Base-by-base conservation (phyloP, 768 basidiomycete species). In the Naganishia kalamii region DNA sequence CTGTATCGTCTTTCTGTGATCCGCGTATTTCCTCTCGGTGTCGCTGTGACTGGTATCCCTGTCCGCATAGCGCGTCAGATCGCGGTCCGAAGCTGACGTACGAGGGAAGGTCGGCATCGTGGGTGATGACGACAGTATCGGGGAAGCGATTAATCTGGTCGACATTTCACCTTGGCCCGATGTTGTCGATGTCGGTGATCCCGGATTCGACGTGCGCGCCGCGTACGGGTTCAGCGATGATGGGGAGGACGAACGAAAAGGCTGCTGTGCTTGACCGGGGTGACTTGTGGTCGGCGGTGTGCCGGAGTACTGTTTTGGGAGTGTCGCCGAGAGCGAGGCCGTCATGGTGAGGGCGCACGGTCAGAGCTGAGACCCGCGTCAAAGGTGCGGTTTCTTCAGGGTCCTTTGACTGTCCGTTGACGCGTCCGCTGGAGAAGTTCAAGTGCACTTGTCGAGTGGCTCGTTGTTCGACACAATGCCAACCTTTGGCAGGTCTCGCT, bases 241-340 rank as follows among this genome's bases (percentile, higher is more conserved):
- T 17, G 54, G 54, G 15, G 54, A 57, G 13, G 54, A 57, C 13
- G 54, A 37, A 37, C 54, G 54, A 33, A 57, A 57, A 40, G 33
- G 54, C 23, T 57, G 54, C 37, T 57, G 54, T 12, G 54, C 54
- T 25, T 57, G 54, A 15, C 54, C 54, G 23, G 37, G 54, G 13
- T 37, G 54, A 19, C 21, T 57, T 21, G 33, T 4, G 6, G 54
- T 40, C 11, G 54, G 54, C 32, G 54, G 54, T 2, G 21, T 23
- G 12, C 37, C 54, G 32, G 37, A 37, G 37, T 57, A 37, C 35
- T 35, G 37, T 57, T 41, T 57, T 3, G 54, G 54, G 21, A 32
- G 32, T 4, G 54, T 33, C 25, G 54, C 54, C 4, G 54, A 57
- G 6, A 57, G 54, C 37, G 54, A 57, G 54, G 54, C 27, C 35